Percentiles rank a stretch among this genome's conserved stretches.
These are phyloP conservation scores for Posidonia australis DNA, from an alignment of 106 monocot genomes.

Conservation along the genomic window DNA sequence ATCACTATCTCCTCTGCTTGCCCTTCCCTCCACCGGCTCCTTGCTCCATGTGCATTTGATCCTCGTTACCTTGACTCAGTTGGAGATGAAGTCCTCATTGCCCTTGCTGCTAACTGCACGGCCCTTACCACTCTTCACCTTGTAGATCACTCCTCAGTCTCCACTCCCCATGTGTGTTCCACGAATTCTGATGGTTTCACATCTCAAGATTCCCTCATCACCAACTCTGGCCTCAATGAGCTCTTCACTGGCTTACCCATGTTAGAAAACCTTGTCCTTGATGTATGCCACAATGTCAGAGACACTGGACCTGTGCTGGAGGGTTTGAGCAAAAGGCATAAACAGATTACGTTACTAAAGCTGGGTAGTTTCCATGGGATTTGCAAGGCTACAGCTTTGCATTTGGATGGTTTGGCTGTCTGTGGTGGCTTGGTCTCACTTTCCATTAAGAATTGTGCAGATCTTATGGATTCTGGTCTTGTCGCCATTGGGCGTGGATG, in stretches of 20 bases:
- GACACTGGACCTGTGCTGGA: conserved; percentile 55
- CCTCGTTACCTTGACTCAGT: conserved; percentile 56
- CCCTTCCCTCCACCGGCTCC: conserved; percentile 40
- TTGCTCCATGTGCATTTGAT: conserved; percentile 63
- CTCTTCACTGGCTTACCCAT: conserved; percentile 37
- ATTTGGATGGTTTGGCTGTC: conserved; percentile 76
- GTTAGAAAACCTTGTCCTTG: conserved; percentile 53
- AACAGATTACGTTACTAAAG: conserved; percentile 32
- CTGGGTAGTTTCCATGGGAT: conserved; percentile 59
- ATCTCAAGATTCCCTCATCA: conserved; percentile 33
- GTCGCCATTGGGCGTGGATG: conserved; percentile 68
- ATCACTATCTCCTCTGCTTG: conserved; percentile 34
- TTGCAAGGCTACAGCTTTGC: conserved; percentile 55
- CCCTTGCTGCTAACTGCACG: conserved; percentile 46
- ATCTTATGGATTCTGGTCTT: conserved; percentile 60
- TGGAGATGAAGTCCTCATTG: conserved; percentile 25
- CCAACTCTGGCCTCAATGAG: conserved; percentile 25
- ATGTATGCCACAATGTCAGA: conserved; percentile 43
- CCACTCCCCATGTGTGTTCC: conserved; percentile 4
- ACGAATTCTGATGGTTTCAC: conserved; percentile 3
- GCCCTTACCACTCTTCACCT: conserved; percentile 46
- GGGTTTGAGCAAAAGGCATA: conserved; percentile 30
- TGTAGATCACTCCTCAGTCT: conserved; percentile 32
- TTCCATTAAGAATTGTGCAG: conserved; percentile 44
- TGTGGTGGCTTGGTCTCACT: conserved; percentile 55